Conservation (phyloP, 192 early-diverging fungal species). For the Spizellomyces sp. region DNA sequence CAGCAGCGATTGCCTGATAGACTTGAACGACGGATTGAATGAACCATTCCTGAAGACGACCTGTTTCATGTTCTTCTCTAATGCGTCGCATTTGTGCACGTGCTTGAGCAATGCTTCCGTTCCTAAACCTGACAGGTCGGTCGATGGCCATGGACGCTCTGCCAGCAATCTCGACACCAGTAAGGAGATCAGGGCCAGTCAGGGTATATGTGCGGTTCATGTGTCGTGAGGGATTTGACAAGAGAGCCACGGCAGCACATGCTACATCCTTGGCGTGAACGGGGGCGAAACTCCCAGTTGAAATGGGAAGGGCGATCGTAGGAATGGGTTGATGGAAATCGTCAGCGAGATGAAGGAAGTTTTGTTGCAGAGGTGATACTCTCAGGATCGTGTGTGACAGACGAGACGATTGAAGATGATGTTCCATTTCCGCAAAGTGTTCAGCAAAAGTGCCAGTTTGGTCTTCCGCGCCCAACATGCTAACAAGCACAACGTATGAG, state of each 20-base stretch:
- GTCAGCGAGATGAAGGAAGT: conserved; percentile 10
- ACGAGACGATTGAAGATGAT: conserved; percentile 11
- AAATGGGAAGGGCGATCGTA: conserved; percentile 30
- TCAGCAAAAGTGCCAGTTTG: conserved; percentile 11
- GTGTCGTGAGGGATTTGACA: conserved; percentile 17
- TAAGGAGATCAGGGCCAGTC: conserved; percentile 38
- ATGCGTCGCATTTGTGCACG: neutral
- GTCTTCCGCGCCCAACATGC: conserved; percentile 23
- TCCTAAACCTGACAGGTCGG: conserved; percentile 35
- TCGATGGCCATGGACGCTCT: conserved; percentile 34
- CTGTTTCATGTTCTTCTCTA: neutral
- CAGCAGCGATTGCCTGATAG: conserved; percentile 8
- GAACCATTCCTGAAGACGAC: neutral
- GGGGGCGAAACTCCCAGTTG: conserved; percentile 28
- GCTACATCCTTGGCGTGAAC: conserved; percentile 34
- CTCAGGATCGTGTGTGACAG: conserved; percentile 34
- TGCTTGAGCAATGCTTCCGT: conserved; percentile 8
- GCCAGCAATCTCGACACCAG: conserved; percentile 39
- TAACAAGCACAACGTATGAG: conserved; percentile 26
- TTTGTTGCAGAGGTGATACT: conserved; percentile 31
- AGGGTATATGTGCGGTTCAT: conserved; percentile 24
- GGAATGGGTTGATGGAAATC: conserved; percentile 22
- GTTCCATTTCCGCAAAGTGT: conserved; percentile 25
- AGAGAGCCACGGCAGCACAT: conserved; percentile 12
- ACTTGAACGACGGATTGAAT: neutral